Evolutionary conservation across 768 basidiomycete genomes (phyloP), one percentile per base, ranked within the genome.

Genomic region (Clavaria fumosa): DNA sequence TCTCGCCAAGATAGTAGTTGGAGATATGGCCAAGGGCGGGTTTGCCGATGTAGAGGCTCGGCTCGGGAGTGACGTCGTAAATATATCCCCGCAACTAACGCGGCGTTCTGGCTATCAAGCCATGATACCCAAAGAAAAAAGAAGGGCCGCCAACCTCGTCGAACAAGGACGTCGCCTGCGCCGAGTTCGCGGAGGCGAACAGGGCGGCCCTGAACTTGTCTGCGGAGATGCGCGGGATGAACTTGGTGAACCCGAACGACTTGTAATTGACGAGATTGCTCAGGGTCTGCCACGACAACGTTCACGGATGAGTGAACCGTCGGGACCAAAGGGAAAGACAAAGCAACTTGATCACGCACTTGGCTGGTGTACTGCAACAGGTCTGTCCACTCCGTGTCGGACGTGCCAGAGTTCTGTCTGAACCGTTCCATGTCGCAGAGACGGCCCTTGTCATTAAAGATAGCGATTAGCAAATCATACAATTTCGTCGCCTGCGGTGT

Each of bases 231-330:
- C 88, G 77, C 15, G 88, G 85, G 34, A 86, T 51, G 46, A 91
- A 79, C 60, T 91, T 90, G 30, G 80, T 82, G 50, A 79, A 81
- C 1, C 86, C 86, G 44, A 90, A 90, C 2, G 66, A 69, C 52
- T 72, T 82, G 58, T 75, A 86, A 56, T 88, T 88, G 17, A 71
- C 69, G 15, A 78, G 61, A 50, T 77, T 76, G 52, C 68, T 70
- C 41, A 78, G 47, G 10, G 68, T 67, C 67, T 69, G 40, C 26
- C 37, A 11, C 34, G 23, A 21, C 20, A 26, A 31, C 24, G 23
- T 15, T n/a, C 27, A 31, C 22, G 7, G 11, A 23, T 18, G 24
- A 36, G 15, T 21, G 7, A n/a, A 5, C 10, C 10, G n/a, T n/a
- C n/a, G n/a, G n/a, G n/a, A n/a, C n/a, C n/a, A n/a, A 36, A n/a